These are phyloP conservation scores for Artomyces pyxidatus DNA, from an alignment of 768 basidiomycete species.

Conservation along the genomic window DNA sequence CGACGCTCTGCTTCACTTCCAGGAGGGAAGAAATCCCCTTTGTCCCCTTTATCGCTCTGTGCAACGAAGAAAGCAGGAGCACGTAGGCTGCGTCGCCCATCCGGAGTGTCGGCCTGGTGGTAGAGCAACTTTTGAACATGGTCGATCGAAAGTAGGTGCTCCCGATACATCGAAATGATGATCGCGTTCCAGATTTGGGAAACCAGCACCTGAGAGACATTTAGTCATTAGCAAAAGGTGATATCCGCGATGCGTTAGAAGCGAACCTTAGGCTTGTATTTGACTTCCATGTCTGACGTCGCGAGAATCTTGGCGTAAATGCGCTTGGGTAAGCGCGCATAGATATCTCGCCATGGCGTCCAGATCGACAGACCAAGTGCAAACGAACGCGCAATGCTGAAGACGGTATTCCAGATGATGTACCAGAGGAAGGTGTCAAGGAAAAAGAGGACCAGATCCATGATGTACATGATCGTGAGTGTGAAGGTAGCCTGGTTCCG, in stretches of 20 bases:
- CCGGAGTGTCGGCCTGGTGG: conserved; percentile 86
- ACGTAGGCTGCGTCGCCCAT: conserved; percentile 84
- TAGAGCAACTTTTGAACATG: conserved; percentile 98
- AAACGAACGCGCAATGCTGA: conserved; percentile 84
- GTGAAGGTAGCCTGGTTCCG: conserved; percentile 92
- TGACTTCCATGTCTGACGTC: conserved; percentile 92
- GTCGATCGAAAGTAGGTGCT: conserved; percentile 96
- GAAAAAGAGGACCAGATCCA: conserved; percentile 97
- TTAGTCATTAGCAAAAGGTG: background rate
- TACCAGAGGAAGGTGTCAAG: conserved; percentile 99
- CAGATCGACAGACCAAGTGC: conserved; percentile 90
- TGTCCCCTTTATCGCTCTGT: conserved; percentile 80
- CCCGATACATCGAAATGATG: conserved; percentile 99
- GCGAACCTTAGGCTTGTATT: conserved; percentile 97
- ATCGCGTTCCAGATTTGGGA: conserved; percentile 99
- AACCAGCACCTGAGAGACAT: conserved; percentile 66
- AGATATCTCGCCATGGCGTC: conserved; percentile 99
- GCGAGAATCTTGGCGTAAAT: conserved; percentile 95
- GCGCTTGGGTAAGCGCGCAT: conserved; percentile 89
- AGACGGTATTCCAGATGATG: conserved; percentile 98
- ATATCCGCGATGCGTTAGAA: background rate
- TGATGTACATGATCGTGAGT: conserved; percentile 95
- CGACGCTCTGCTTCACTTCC: conserved; percentile 95
- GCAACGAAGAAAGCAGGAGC: conserved; percentile 98
- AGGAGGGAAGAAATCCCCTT: conserved; percentile 86